Percentiles rank a stretch among this genome's conserved stretches.
Conservation (phyloP, 805 yeast species). For the Ascoidea asiatica region DNA sequence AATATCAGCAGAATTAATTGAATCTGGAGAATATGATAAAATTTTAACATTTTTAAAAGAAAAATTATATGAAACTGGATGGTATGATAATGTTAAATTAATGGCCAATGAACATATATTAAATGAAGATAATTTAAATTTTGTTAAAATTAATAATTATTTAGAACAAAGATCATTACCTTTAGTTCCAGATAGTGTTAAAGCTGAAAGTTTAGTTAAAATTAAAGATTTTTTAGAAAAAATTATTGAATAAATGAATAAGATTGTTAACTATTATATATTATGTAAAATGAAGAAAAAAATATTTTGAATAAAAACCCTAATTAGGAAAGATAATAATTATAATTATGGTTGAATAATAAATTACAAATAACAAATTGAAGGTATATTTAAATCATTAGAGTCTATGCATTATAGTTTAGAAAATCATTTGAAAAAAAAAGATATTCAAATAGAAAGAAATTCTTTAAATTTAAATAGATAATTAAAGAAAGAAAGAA, state of each 20-base stretch:
- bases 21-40: constrained; percentile 71
- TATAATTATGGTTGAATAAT: too few species aligned
- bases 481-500: not conserved
- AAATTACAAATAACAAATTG: too few species aligned
- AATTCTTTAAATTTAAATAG: too few species aligned
- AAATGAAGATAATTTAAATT: not conserved
- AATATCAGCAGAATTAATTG: constrained; percentile 57
- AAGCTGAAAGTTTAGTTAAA: not conserved
- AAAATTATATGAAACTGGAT: constrained; percentile 63
- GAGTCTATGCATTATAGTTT: not conserved
- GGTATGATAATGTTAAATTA: constrained; percentile 61
- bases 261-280: too few species aligned
- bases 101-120: not conserved
- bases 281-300: too few species aligned
- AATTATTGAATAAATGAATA: not conserved
- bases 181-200: not conserved
- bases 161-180: not conserved
- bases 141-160: too few species aligned
- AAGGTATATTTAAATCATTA: too few species aligned
- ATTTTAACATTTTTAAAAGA: constrained; percentile 51
- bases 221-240: not conserved
- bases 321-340: too few species aligned
- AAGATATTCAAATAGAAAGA: too few species aligned
- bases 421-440: too few species aligned
- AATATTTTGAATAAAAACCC: too few species aligned